Base-by-base conservation (phyloP, 2,329 filamentous ascomycete species). In the Xylariales sp. region DNA sequence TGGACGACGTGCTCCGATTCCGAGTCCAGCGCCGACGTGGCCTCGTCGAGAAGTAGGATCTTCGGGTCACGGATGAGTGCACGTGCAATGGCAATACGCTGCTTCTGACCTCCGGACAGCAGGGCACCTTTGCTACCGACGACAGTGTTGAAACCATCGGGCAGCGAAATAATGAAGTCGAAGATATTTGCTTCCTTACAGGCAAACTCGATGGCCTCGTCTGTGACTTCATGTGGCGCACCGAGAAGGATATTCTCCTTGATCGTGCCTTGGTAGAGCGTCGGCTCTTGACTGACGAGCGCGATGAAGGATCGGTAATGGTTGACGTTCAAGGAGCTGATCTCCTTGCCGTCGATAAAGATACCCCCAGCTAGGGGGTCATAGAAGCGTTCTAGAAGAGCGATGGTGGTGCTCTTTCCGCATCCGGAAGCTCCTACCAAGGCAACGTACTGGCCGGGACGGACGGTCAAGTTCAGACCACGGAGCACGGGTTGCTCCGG, bases 361-460 rank as follows among this genome's bases (percentile, higher is more conserved):
- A 98, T 74, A 11, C 82, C 82, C 10, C 93, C 93, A 0, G 79
- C 74, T 0, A 93, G 73, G 0, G 90, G 87, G 53, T 97, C 89
- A 59, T 97, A 97, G 69, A 97, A 97, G 24, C 93, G 85, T 61
- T 97, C 91, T 22, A 97, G 71, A 4, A 97, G 74, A 3, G 88
- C 86, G 58, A 97, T 95, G 0, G 90, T 94, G 0, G 93, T 97
- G 37, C 82, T 88, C 70, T 98, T 97, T 44, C 93, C 93, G 57
- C 90, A 95, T 3, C 93, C 91, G 33, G 86, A 93, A 0, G 91
- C 85, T n/a, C 93, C 93, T 7, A 97, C 93, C 3, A 97, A 76
- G 0, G 91, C 93, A 6, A 91, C 76, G 53, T 91, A 93, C 58
- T 91, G 86, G 4, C 87, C 88, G 0, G 86, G 86, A 20, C 81